phyloP scores from a whole-genome alignment of 805 yeast genomes.

The Yamadazyma takamatsuzukensis region DNA sequence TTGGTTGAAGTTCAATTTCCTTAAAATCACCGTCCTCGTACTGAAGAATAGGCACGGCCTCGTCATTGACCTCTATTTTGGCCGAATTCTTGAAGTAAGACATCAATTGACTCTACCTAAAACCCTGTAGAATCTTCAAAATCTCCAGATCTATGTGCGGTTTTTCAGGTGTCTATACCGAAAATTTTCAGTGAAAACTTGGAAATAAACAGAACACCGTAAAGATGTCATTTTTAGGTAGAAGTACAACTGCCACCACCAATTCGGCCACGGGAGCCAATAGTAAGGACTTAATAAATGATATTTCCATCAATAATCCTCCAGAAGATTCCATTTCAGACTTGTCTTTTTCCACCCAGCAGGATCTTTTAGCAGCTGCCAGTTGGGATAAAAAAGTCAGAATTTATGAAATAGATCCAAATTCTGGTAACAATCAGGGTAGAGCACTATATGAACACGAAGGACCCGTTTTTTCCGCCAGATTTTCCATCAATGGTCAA shows the following conservation, averaged over 20 bases:
- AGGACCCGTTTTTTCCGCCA: constrained; percentile 77
- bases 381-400: constrained; percentile 96
- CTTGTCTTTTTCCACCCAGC: constrained; percentile 80
- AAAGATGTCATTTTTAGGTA: constrained; percentile 36
- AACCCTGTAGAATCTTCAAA: no score
- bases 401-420: constrained; percentile 76
- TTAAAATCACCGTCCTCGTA: constrained; percentile 2
- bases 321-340: constrained; percentile 92
- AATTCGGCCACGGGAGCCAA: constrained; percentile 35
- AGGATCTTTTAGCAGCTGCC: constrained; percentile 74
- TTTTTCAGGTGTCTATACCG: no score
- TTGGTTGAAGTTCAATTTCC: not conserved
- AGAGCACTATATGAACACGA: constrained; percentile 87
- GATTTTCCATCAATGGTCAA: constrained; percentile 86
- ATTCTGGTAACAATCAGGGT: constrained; percentile 77
- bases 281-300: constrained; percentile 63
- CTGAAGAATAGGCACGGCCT: constrained; percentile 5
- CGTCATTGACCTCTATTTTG: constrained; percentile 4
- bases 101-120: no score
- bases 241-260: constrained; percentile 13
- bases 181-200: not conserved
- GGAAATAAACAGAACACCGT: not conserved
- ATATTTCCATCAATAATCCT: constrained; percentile 66
- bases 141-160: no score
- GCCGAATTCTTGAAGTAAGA: no score